phyloP scores from a whole-genome alignment of 306 rosid genomes.

The Dalbergia oliveri region DNA sequence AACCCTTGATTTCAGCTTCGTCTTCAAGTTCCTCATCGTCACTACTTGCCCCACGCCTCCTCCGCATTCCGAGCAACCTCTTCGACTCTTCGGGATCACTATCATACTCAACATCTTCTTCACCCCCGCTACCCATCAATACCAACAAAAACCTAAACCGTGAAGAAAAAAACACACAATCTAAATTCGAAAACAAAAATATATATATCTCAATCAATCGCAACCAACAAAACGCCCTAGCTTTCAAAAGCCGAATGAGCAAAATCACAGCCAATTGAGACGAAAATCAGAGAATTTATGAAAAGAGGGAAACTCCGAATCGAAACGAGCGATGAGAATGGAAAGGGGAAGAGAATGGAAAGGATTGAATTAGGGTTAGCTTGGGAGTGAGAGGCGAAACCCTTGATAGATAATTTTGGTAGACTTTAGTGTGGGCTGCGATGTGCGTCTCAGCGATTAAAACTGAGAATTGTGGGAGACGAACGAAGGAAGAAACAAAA shows the following conservation, averaged over 20 bases:
- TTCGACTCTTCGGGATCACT: conserved; percentile 91
- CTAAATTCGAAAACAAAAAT: not conserved
- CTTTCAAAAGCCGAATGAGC: conserved; percentile 20
- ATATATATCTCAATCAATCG: conserved; percentile 23
- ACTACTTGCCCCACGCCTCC: conserved; percentile 89
- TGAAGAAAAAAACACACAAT: conserved; percentile 34
- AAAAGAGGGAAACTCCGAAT: conserved; percentile 16
- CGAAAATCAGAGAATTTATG: conserved; percentile 16
- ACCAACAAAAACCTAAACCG: conserved; percentile 44
- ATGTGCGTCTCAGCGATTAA: conserved; percentile 42
- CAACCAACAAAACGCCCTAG: conserved; percentile 7
- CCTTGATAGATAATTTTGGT: conserved; percentile 55
- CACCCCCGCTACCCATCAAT: conserved; percentile 66
- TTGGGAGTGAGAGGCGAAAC: conserved; percentile 46
- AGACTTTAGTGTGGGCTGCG: not conserved
- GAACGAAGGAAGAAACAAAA: not conserved
- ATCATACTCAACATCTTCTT: conserved; percentile 81
- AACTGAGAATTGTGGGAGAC: not conserved
- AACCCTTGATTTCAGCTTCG: conserved; percentile 35
- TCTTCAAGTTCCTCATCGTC: conserved; percentile 65
- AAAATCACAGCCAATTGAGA: conserved; percentile 41
- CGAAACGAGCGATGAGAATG: conserved; percentile 17
- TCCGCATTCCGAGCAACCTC: conserved; percentile 81
- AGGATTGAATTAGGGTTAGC: not conserved
- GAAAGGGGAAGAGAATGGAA: conserved; percentile 32